Percentiles rank a stretch among this genome's conserved stretches.
Conservation (phyloP, 805 yeast genomes). For the Zygosaccharomyces bailii region DNA sequence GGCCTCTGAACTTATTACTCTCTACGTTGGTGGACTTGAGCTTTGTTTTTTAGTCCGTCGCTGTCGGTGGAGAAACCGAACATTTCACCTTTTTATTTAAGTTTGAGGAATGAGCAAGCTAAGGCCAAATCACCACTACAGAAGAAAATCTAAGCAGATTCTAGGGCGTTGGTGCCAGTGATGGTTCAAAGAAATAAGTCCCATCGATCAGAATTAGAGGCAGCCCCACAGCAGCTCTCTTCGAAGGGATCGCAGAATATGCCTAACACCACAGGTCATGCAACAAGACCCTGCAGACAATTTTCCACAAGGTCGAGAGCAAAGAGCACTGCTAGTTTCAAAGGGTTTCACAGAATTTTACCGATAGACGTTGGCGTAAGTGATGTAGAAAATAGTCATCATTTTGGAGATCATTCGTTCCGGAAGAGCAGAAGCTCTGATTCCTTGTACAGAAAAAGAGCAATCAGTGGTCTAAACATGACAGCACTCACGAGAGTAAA, state of each 20-base stretch:
- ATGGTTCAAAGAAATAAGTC: conserved; percentile 23
- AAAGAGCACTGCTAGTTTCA: conserved; percentile 34
- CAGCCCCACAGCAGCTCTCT: conserved; percentile 12
- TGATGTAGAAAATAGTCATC: conserved; percentile 13
- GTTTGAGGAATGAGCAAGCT: not conserved
- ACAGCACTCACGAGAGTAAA: conserved; percentile 30
- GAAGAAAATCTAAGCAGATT: not conserved
- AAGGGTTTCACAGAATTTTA: conserved; percentile 29
- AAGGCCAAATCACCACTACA: not conserved
- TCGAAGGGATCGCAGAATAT: conserved; percentile 11
- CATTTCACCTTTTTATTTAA: not conserved
- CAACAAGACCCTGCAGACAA: conserved; percentile 23
- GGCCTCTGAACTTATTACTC: not conserved
- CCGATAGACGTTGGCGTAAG: conserved; percentile 24
- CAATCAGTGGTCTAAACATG: conserved; percentile 35
- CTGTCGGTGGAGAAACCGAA: not conserved
- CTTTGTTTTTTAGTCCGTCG: not conserved
- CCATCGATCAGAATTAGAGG: conserved; percentile 17
- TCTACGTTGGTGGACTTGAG: not conserved
- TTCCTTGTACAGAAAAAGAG: conserved; percentile 27
- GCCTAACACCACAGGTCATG: conserved; percentile 14
- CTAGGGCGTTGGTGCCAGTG: conserved; percentile 5
- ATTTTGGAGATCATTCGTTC: conserved; percentile 15
- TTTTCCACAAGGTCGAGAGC: conserved; percentile 34
- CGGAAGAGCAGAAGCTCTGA: conserved; percentile 33